Evolutionary conservation across 768 basidiomycete species (phyloP), one percentile per base, ranked within the genome.

Genomic region (Suillus subaureus): DNA sequence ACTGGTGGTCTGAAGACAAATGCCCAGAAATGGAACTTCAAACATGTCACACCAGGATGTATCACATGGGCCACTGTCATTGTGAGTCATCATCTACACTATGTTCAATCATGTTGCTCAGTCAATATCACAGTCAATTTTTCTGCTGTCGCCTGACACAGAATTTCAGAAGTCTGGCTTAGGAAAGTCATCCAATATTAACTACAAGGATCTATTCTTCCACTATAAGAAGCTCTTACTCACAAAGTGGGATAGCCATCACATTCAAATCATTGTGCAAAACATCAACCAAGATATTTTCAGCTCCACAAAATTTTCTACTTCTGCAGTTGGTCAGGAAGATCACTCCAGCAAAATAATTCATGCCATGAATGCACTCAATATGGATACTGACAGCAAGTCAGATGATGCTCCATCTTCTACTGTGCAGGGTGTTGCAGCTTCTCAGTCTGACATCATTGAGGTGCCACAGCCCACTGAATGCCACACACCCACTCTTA

Each of bases 161-260:
- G n/a, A 47, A 47, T n/a, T 47, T 31, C 62, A 28, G n/a, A 28
- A 51, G 28, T 56, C 57, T 26, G 55, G 55, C 26, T 39, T 58
- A 28, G 56, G 63, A 37, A 56, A 28, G 16, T 39, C 40, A 18
- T 64, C 57, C 28, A 3, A 28, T 33, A 64, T 64, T 26, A 33
- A 37, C 23, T 64, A 64, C 49, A 45, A 40, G 12, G 56, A 64
- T 37, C 16, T 35, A n/a, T 64, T 64, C 33, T 26, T 18, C n/a
- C 42, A 57, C 23, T 64, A 58, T 37, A 64, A 60, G 49, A 43
- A n/a, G 42, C 52, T 64, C 54, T 42, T 64, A 3, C 47, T 63
- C 26, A 45, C 21, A 6, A 31, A 37, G 28, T 51, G 62, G 51
- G 35, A 63, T 51, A 63, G 23, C 39, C 6, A 6, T 28, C 4